Evolutionary conservation across 192 early-diverging fungal species (phyloP), one percentile per base, ranked within the genome.

Genomic region (Pilobolus umbonatus): DNA sequence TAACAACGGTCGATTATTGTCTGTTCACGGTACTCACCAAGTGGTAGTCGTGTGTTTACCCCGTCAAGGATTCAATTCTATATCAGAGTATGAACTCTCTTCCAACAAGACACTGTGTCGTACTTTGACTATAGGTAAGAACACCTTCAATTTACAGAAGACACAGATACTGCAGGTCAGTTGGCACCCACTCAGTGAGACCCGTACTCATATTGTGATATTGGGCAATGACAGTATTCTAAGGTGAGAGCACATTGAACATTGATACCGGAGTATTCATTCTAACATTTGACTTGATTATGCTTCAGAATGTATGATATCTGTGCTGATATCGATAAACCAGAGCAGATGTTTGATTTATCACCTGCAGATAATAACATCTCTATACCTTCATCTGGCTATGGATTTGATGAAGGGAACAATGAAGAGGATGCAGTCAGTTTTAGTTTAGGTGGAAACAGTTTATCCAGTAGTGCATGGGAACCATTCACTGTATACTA

Each of bases 121-220:
- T 15, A 55, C 57, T 19, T 58, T 72, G 3, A 38, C 34, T 26
- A 32, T 75, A 46, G 73, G 73, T 26, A 17, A 12, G 12, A 57
- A 45, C 38, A 50, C 64, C 44, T 61, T 61, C 38, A n/a, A 34
- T 21, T 17, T 15, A 5, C 40, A 49, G 8, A 56, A 72, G 17
- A 72, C 73, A 39, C 75, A 77, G 4, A 73, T 87, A 4, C 71
- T 77, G 5, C 88, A 93, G 55, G 81, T 84, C 9, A 75, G 75
- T 26, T 94, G 92, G 92, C 92, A 93, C 46, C 85, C 88, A 21
- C 68, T 92, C 57, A 88, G 86, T 47, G 76, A 84, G 28, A 73
- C 53, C n/a, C 74, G 77, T 44, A 71, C 77, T 5, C 89, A 94
- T 55, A 57, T 94, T 44, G 55, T 87, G 12, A 83, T 91, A 4